Base-by-base conservation (phyloP, 2,329 filamentous ascomycete species). In the Cladosporium velox region DNA sequence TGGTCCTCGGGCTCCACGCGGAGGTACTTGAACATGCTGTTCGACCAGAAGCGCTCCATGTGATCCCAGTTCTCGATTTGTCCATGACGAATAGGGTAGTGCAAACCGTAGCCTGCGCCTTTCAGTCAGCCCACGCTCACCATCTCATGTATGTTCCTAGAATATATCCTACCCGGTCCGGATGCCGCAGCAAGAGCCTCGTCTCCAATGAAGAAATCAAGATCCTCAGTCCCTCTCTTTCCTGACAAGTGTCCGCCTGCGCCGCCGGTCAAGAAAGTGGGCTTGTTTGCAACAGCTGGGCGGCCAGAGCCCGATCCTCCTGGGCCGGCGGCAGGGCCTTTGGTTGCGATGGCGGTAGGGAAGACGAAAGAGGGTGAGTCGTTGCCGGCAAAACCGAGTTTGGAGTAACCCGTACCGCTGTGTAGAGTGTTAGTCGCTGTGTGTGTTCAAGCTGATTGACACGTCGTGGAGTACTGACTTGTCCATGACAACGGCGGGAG, bases 401-500 rank as follows among this genome's bases (percentile, higher is more conserved):
- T 99, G 68, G 95, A 98, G 83, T 96, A 99, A 77, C 95, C 95
- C 84, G 95, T 99, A 85, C 95, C 95, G 90, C 95, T 99, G 81
- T 68, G 47, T 54, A 38, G 51, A 24, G n/a, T 66, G 65, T 76
- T 69, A 74, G 72, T 32, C 51, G 51, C 70, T 66, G 70, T 51
- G 8, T 2, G 15, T 58, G 32, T 30, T 35, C 44, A 55, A 35
- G 47, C 41, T 58, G 35, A 38, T 26, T 26, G 54, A 49, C 41
- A 61, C 21, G 28, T n/a, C 49, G 54, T 58, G 30, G n/a, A 79
- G 69, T 76, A 87, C 92, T 83, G 90, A 97, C 95, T 99, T 99
- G 95, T 99, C 95, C 94, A 99, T 99, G 92, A 99, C 95, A 97
- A 99, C 95, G 91, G 95, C 95, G 76, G 95, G 95, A 79, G 95